phyloP scores from a whole-genome alignment of 345 rosid species.

The Salix koriyanagi region DNA sequence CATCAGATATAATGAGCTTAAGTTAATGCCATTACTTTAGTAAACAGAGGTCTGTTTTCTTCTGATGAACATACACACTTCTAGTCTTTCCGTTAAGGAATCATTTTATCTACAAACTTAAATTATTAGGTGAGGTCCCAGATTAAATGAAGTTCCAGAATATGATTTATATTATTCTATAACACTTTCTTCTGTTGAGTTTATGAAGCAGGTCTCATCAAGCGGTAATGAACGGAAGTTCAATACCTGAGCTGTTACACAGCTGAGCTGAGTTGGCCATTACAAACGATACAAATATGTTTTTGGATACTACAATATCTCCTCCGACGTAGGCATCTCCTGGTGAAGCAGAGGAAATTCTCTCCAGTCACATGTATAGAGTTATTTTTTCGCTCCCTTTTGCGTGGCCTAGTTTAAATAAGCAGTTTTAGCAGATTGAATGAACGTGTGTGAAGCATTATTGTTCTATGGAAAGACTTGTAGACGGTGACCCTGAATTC shows the following conservation, averaged over 20 bases:
- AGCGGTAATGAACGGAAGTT: conserved; percentile 67
- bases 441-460: conserved; percentile 7
- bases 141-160: too few relatives aligned
- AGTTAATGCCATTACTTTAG: neutral
- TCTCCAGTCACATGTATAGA: conserved; percentile 39
- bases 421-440: conserved; percentile 29
- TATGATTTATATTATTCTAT: too few relatives aligned
- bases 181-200: too few relatives aligned
- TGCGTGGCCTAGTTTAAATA: conserved; percentile 34
- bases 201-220: conserved; percentile 62
- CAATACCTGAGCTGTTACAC: conserved; percentile 32
- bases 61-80: neutral
- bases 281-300: conserved; percentile 3
- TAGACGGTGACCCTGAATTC: neutral
- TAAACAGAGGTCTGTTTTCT: neutral
- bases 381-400: conserved; percentile 16
- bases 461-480: conserved; percentile 11
- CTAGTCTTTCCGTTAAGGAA: neutral
- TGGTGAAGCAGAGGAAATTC: conserved; percentile 21
- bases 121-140: too few relatives aligned
- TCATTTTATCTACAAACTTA: too few relatives aligned
- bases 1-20: neutral
- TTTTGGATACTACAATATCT: conserved; percentile 19
- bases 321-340: neutral
- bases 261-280: neutral